Evolutionary conservation across 768 basidiomycete species (phyloP).

Genomic region (Postia placenta): DNA sequence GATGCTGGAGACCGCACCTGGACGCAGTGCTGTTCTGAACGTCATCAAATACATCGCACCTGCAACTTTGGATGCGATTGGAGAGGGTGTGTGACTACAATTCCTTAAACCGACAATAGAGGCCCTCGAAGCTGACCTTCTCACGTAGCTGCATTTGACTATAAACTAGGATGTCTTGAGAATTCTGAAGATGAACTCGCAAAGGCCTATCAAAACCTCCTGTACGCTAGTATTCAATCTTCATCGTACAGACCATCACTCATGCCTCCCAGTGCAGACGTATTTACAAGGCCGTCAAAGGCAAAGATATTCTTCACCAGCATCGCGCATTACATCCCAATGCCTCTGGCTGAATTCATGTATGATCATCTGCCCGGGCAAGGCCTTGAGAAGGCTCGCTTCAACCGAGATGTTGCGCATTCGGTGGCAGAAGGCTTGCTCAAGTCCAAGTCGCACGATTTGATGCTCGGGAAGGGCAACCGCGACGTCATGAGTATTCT

Average conservation of each 20-base stretch:
- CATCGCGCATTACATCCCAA: constrained; percentile 32
- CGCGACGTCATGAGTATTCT: constrained; percentile 53
- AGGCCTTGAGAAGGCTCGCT: constrained; percentile 33
- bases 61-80: constrained; percentile 33
- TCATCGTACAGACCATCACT: too few relatives aligned
- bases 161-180: constrained; percentile 48
- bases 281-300: constrained; percentile 41
- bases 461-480: constrained; percentile 41
- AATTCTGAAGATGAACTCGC: constrained; percentile 46
- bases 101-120: too few relatives aligned
- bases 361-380: constrained; percentile 40
- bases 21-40: constrained; percentile 38
- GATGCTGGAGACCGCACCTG: constrained; percentile 35
- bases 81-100: constrained; percentile 28
- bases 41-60: constrained; percentile 39
- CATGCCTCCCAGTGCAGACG: constrained; percentile 44
- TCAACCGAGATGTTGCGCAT: constrained; percentile 14
- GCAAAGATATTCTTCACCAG: constrained; percentile 43
- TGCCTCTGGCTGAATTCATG: constrained; percentile 38
- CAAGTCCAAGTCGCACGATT: constrained; percentile 41
- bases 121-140: neutral
- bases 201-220: constrained; percentile 45
- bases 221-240: too few relatives aligned
- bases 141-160: constrained; percentile 31
- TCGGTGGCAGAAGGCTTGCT: constrained; percentile 42